A percentile compares a stretch with the other conserved stretches of the same genome.
Evolutionary conservation across 164 flowering plant species (phyloP).

Genomic region (Chimonanthus salicifolius): DNA sequence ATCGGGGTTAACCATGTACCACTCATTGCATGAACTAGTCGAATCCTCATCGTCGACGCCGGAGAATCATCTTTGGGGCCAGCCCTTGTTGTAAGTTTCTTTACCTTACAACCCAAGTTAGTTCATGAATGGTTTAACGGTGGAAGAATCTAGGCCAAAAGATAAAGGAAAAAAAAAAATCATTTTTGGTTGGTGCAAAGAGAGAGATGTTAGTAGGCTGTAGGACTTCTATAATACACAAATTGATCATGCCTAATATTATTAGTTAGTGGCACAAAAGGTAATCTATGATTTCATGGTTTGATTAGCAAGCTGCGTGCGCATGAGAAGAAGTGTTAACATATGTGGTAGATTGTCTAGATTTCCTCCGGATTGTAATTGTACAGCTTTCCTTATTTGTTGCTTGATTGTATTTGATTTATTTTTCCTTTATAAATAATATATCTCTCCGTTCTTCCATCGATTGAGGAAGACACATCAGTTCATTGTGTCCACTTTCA

Average conservation of each 20-base stretch:
- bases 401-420: too few species aligned
- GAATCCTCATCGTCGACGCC: slow-evolving; percentile 24
- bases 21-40: slow-evolving; percentile 31
- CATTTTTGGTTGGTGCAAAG: slow-evolving; percentile 6
- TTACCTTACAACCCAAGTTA: not conserved
- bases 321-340: too few species aligned
- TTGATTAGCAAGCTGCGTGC: not conserved
- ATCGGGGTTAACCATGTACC: slow-evolving; percentile 32
- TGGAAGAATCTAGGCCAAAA: slow-evolving; percentile 10
- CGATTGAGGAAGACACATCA: too few species aligned
- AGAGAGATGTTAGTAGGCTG: not conserved
- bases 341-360: too few species aligned
- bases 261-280: not conserved
- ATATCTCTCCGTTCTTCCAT: too few species aligned
- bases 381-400: too few species aligned
- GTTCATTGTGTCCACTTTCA: not conserved
- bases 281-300: not conserved
- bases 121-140: slow-evolving; percentile 13
- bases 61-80: slow-evolving; percentile 46
- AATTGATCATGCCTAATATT: too few species aligned
- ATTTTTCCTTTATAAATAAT: too few species aligned
- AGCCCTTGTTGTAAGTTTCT: slow-evolving; percentile 44
- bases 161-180: not conserved
- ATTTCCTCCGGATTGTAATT: too few species aligned
- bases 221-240: not conserved